These are phyloP conservation scores for Cucumis melo DNA, from an alignment of 306 rosid genomes.

Conservation along the genomic window DNA sequence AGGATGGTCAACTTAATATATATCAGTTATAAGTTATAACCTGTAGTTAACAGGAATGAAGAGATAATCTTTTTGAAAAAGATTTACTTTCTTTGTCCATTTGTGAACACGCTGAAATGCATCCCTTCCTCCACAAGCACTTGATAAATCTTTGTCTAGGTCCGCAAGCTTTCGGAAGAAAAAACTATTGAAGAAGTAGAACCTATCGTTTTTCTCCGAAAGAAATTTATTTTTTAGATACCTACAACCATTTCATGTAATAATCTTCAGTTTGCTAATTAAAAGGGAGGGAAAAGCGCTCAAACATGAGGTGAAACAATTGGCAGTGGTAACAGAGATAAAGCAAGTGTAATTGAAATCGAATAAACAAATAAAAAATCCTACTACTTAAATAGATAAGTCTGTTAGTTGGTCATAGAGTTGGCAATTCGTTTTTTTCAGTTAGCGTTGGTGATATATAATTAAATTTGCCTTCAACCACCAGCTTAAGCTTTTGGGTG, in stretches of 20 bases:
- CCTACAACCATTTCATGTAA: conserved; percentile 23
- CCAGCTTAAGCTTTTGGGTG: too few species aligned
- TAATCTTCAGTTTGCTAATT: neutral
- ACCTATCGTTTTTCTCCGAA: conserved; percentile 46
- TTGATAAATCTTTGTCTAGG: conserved; percentile 84
- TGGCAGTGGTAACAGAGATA: neutral
- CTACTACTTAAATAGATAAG: neutral
- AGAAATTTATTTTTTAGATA: conserved; percentile 60
- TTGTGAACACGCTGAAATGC: conserved; percentile 90
- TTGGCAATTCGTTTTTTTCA: neutral
- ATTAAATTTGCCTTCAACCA: too few species aligned
- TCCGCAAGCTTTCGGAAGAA: conserved; percentile 95
- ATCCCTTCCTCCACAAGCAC: conserved; percentile 75
- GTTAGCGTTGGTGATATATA: too few species aligned
- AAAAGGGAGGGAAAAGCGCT: neutral
- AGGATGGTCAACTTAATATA: neutral
- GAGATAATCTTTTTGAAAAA: conserved; percentile 78
- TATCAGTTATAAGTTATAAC: conserved; percentile 21
- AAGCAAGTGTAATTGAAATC: neutral
- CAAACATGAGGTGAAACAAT: neutral
- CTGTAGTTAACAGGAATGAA: conserved; percentile 90
- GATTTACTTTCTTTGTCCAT: conserved; percentile 87
- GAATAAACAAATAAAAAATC: neutral
- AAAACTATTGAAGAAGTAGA: conserved; percentile 85
- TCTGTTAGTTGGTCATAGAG: neutral